Base-by-base conservation (phyloP, 129 eudicot genomes). In the Centaurea solstitialis region DNA sequence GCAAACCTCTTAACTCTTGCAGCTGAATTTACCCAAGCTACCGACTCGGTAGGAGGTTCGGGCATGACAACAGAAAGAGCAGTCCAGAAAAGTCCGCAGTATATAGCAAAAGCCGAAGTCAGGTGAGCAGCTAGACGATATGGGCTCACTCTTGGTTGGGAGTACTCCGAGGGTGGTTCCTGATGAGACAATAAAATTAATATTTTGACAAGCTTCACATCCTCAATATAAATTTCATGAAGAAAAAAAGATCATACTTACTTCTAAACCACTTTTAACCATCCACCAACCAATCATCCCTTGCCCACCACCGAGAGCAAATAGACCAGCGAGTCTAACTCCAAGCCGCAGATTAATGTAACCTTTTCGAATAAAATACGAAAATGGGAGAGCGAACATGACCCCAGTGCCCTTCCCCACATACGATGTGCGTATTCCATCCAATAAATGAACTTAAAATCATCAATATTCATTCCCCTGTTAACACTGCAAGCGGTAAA, bases 211-310 rank as follows among this genome's bases (percentile, higher is more conserved):
- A 78, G 50, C 35, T 43, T 68, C 5, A n/a, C 26, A 78, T 21
- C 43, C 59, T 84, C n/a, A 39, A 84, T 59, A 79, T 28, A 24
- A 4, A 40, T 22, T 38, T 35, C 21, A 47, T 7, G 10, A 39
- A 70, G 50, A 76, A 35, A 76, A 76, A 35, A 53, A 62, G 20
- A 77, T 22, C 73, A 62, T 47, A 38, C 81, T 73, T 79, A 93
- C 98, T 90, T 95, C 98, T 76, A 93, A 83, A 75, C 99, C 99
- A 89, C 99, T 95, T 86, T 95, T 95, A 59, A 95, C 99, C 98
- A 95, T 93, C 99, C 99, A 95, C 99, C 99, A 95, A 45, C 98
- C 99, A 69, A 95, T 88, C 75, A 95, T 78, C 43, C 99, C 99
- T 66, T 95, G 98, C 40, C 97, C 99, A 82, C 92, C 99, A 85